These are phyloP conservation scores for Neckera pumila DNA, from an alignment of 225 moss, liverwort and hornwort species.

Conservation along the genomic window DNA sequence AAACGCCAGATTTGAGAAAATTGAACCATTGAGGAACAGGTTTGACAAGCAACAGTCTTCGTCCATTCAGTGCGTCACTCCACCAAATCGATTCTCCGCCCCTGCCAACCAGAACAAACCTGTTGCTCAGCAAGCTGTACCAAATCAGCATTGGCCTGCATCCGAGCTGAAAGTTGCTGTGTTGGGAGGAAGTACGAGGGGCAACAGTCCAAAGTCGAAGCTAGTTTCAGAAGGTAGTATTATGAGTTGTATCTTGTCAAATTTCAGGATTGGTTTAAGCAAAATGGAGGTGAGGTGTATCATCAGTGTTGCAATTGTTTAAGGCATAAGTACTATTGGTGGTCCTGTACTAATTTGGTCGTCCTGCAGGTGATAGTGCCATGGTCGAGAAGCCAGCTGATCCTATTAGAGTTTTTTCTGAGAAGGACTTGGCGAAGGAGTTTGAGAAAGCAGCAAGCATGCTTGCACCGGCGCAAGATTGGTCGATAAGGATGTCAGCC, in stretches of 20 bases:
- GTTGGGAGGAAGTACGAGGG: slow-evolving; percentile 39
- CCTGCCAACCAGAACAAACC: slow-evolving; percentile 16
- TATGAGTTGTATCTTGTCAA: neutral
- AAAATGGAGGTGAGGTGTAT: neutral
- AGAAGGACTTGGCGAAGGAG: slow-evolving; percentile 81
- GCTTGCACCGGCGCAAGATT: slow-evolving; percentile 83
- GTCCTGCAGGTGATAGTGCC: slow-evolving; percentile 48
- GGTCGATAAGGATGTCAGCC: slow-evolving; percentile 90
- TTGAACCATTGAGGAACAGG: slow-evolving; percentile 56
- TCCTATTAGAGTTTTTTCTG: slow-evolving; percentile 73
- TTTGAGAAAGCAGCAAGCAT: slow-evolving; percentile 76
- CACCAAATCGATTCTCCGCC: slow-evolving; percentile 31
- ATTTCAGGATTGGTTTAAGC: neutral
- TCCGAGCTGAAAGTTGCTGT: slow-evolving; percentile 37
- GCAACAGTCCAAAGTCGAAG: slow-evolving; percentile 74
- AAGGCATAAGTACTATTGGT: neutral
- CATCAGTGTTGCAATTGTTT: neutral
- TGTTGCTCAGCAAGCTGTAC: slow-evolving; percentile 25
- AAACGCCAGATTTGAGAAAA: slow-evolving; percentile 70
- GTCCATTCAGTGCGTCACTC: slow-evolving; percentile 30
- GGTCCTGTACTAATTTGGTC: neutral
- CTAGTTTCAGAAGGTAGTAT: slow-evolving; percentile 26
- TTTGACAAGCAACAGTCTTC: slow-evolving; percentile 45
- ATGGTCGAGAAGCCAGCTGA: slow-evolving; percentile 65
- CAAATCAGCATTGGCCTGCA: slow-evolving; percentile 23